Evolutionary conservation across 352 stramenopile genomes (phyloP), one percentile per base, ranked within the genome.

Genomic region (Phytophthora constricta): DNA sequence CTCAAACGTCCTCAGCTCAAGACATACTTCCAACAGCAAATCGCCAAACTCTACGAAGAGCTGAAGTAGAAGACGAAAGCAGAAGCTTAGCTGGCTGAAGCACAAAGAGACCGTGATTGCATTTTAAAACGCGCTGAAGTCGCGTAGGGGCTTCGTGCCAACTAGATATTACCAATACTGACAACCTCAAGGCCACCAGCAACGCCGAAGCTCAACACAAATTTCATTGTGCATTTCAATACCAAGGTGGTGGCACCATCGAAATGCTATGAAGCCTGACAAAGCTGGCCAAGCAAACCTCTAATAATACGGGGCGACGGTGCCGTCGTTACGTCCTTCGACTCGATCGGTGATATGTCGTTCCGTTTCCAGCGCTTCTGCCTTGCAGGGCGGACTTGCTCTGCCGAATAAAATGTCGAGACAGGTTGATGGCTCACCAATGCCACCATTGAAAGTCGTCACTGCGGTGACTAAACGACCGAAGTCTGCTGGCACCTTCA

Each of bases 1-100:
- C 83, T 98, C 69, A 98, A 98, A 74, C 78, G 96, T 4, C 74
- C 74, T 25, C 79, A 87, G 43, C 72, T 87, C 33, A 88, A 86
- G 65, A 58, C 39, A 23, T 72, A 70, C 49, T 88, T 89, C 65
- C 62, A 89, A 55, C 5, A 57, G 25, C 63, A 91, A 58, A 85
- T 91, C 58, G 25, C 63, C 17, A 63, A 70, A 23, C 65, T 89
- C 62, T 91, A 88, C 50, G 65, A 68, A 31, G 42, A 57, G 46
- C 17, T 77, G 14, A 70, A 82, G 59, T 76, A 72, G 34, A n/a
- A n/a, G n/a, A n/a, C n/a, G n/a, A n/a, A n/a, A n/a, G n/a, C n/a
- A n/a, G n/a, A n/a, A n/a, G n/a, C n/a, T n/a, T n/a, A n/a, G n/a
- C n/a, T n/a, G n/a, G n/a, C n/a, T n/a, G n/a, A n/a, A n/a, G n/a